Evolutionary conservation across 2,329 filamentous ascomycete genomes (phyloP).

Genomic region (Xylariales sp.): DNA sequence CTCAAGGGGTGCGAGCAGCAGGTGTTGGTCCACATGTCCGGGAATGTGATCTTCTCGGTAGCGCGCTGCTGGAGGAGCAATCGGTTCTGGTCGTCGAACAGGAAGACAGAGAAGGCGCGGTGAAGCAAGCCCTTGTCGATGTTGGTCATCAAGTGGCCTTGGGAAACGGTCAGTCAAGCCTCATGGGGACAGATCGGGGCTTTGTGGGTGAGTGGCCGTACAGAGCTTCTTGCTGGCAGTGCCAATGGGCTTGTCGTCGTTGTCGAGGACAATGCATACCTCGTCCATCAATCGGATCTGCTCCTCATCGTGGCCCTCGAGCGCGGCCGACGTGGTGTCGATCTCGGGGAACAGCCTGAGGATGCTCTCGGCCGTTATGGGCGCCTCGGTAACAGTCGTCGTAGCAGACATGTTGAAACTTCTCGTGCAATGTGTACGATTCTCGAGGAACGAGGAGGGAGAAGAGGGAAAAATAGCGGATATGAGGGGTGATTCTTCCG

Average conservation of each 20-base stretch:
- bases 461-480: no score
- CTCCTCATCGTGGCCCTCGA: slow-evolving; percentile 93
- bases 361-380: slow-evolving; percentile 82
- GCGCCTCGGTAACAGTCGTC: slow-evolving; percentile 44
- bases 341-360: slow-evolving; percentile 84
- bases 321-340: slow-evolving; percentile 65
- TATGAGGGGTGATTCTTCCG: no score
- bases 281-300: slow-evolving; percentile 99
- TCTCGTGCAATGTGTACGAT: no score
- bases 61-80: slow-evolving; percentile 94
- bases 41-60: slow-evolving; percentile 96
- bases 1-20: slow-evolving; percentile 97
- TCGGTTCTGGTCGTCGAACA: slow-evolving; percentile 92
- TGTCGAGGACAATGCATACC: slow-evolving; percentile 93
- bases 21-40: slow-evolving; percentile 99
- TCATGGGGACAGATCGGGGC: no score
- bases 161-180: slow-evolving; percentile 9
- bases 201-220: slow-evolving; percentile 39
- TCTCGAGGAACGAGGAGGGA: no score
- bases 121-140: slow-evolving; percentile 94
- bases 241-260: slow-evolving; percentile 88
- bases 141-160: slow-evolving; percentile 98
- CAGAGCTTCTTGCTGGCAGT: slow-evolving; percentile 98
- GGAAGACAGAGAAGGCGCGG: slow-evolving; percentile 95
- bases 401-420: slow-evolving; percentile 26